These are phyloP conservation scores for Pythium aristosporum DNA, from an alignment of 352 stramenopile species.

Conservation along the genomic window DNA sequence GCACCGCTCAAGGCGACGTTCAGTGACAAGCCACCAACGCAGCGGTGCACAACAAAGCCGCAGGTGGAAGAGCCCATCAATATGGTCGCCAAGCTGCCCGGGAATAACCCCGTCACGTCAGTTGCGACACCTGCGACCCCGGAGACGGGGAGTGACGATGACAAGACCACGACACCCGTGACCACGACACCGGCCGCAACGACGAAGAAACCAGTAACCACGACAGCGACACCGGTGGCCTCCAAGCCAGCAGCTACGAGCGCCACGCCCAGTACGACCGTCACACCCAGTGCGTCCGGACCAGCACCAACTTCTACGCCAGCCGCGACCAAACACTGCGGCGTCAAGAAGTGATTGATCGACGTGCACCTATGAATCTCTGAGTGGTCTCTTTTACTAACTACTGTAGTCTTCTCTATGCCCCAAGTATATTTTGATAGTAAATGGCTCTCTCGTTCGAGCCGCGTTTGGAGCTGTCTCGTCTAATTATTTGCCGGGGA, in stretches of 20 bases:
- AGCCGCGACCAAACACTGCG: not conserved
- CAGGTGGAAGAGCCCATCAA: conserved; percentile 35
- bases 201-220: not conserved
- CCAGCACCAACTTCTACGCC: not conserved
- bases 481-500: conserved; percentile 37
- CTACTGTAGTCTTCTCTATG: too few relatives aligned
- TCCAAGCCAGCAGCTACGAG: not conserved
- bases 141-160: conserved; percentile 1
- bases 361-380: not conserved
- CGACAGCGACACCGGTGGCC: not conserved
- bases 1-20: conserved; percentile 38
- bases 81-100: conserved; percentile 32
- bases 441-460: too few relatives aligned
- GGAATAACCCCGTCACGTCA: conserved; percentile 30
- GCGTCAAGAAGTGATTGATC: not conserved
- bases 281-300: not conserved
- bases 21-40: conserved; percentile 31
- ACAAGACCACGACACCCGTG: not conserved
- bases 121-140: conserved; percentile 7
- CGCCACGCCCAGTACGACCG: not conserved
- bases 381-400: too few relatives aligned
- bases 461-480: too few relatives aligned
- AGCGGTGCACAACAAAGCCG: conserved; percentile 35
- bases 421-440: too few relatives aligned
- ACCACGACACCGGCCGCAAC: not conserved